phyloP scores from a whole-genome alignment of 2,329 filamentous ascomycete species.

The Cercospora sp. region DNA sequence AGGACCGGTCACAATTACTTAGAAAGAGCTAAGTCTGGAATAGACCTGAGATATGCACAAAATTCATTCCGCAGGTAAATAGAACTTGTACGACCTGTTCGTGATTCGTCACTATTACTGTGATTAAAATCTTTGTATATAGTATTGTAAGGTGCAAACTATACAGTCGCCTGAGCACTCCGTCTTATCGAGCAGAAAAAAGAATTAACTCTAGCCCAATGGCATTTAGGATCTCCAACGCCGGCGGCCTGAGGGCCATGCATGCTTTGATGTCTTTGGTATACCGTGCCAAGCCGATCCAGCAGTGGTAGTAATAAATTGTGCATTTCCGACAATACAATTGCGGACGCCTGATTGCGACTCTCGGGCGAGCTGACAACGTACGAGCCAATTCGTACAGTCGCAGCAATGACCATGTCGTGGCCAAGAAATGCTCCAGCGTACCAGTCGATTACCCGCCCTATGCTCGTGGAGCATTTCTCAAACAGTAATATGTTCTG shows the following conservation, averaged over 20 bases:
- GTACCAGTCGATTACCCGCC: background rate
- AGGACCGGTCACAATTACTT: background rate
- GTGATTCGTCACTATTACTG: background rate
- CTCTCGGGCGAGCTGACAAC: background rate
- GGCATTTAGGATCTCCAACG: background rate
- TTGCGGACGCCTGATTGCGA: background rate
- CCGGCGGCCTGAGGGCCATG: background rate
- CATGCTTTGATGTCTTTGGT: background rate
- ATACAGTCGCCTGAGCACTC: background rate
- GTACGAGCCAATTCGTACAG: background rate
- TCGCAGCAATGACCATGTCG: background rate
- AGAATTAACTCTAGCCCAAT: background rate
- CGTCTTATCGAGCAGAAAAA: background rate
- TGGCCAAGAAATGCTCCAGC: background rate
- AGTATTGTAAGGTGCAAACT: background rate
- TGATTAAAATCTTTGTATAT: background rate
- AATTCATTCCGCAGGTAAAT: background rate
- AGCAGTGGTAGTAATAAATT: background rate
- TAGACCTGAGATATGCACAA: background rate
- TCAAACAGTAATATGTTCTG: background rate
- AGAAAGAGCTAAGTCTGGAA: background rate
- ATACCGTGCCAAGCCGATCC: background rate
- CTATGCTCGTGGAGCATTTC: background rate
- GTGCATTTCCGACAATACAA: background rate
- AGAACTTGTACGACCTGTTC: background rate